Evolutionary conservation across 2,329 filamentous ascomycete genomes (phyloP), one percentile per base, ranked within the genome.

Genomic region (Ascocoryne sarcoides): DNA sequence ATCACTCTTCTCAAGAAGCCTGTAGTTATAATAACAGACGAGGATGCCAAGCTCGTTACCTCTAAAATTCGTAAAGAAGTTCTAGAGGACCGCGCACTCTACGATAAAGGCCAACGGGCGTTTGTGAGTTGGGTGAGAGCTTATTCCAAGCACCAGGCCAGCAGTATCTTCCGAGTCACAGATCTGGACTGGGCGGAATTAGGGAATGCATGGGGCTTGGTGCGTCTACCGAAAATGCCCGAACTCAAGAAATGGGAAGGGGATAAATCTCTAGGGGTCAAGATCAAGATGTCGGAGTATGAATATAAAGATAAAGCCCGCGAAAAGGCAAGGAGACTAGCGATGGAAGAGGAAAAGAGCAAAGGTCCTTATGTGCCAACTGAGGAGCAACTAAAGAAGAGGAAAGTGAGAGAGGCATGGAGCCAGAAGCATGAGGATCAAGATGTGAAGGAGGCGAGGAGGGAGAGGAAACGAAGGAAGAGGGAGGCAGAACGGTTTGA

Each of bases 41-140:
- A 69, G 0, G 79, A 85, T n/a, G 83, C 79, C 0, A 60, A 65
- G 1, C 58, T 63, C 1, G 67, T 72, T 0, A 78, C 77, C 0
- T 60, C 73, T 8, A 70, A 64, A 33, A 82, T 94, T 41, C 75
- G 85, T 18, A 64, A 68, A 9, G 57, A 75, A 3, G 72, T 80
- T 10, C 56, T 59, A 29, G 52, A 63, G 7, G 74, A 77, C 46
- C 65, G 71, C 32, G 70, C 67, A 3, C 59, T 64, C 1, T 82
- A 92, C 59, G 88, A 95, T 60, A 92, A 94, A 56, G 88, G 84
- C 1, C 87, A 95, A 58, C 79, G 82, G 46, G 92, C 82, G 1
- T 96, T 98, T 53, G 90, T 96, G 16, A 90, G 84, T 57, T 96
- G 88, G 84, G 79, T 94, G 1, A 79, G 88, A 58, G 84, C 85